Evolutionary conservation across 352 stramenopile species (phyloP).

Genomic region (Globisporangium rhizosaccharum): DNA sequence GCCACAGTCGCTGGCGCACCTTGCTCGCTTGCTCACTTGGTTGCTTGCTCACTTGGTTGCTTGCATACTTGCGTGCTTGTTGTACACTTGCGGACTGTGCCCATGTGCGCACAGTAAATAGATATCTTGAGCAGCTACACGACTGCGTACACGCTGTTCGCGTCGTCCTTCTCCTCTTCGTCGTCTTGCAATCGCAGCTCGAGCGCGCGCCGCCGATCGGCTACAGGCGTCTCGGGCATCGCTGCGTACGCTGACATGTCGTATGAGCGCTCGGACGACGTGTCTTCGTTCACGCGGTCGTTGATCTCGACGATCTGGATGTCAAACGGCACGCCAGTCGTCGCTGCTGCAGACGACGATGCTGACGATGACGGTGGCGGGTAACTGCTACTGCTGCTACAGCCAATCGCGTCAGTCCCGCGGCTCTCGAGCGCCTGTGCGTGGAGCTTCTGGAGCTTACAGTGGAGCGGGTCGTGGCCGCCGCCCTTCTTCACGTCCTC

Average conservation of each 20-base stretch:
- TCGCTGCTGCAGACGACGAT: background rate
- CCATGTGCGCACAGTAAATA: background rate
- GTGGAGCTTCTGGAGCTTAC: constrained; percentile 54
- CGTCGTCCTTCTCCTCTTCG: constrained; percentile 14
- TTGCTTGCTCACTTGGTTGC: no score
- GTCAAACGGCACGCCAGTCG: constrained; percentile 29
- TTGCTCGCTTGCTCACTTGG: no score
- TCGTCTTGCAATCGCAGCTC: constrained; percentile 11
- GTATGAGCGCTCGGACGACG: constrained; percentile 11
- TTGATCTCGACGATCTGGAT: constrained; percentile 41
- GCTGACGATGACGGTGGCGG: background rate
- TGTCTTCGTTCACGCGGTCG: constrained; percentile 23
- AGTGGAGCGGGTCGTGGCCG: constrained; percentile 32
- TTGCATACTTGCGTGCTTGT: no score
- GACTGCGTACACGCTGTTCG: constrained; percentile 3
- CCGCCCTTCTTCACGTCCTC: constrained; percentile 47
- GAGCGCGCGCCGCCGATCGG: background rate
- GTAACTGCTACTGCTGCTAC: constrained; percentile 12
- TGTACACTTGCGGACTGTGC: no score
- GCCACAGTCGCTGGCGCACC: background rate
- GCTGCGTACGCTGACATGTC: constrained; percentile 2
- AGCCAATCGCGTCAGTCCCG: constrained; percentile 10
- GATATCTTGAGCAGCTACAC: constrained; percentile 1
- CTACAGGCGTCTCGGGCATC: constrained; percentile 8
- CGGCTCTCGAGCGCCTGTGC: constrained; percentile 17